A percentile compares a stretch with the other conserved stretches of the same genome.
phyloP scores from a whole-genome alignment of 441 rosid genomes.

The Breynia disticha region DNA sequence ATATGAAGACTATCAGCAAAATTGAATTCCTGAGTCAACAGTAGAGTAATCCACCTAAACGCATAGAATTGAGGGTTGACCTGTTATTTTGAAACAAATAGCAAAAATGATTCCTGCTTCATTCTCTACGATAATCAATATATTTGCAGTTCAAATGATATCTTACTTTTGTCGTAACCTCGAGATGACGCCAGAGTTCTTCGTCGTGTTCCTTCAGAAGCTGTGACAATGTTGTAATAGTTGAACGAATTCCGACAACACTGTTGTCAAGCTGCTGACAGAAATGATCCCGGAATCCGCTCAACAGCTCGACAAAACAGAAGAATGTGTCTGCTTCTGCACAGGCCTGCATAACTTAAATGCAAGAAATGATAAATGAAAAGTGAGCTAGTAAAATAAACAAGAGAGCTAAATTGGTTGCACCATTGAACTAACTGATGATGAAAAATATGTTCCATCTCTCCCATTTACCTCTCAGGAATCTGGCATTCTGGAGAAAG shows the following conservation, averaged over 20 bases:
- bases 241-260: slow-evolving; percentile 86
- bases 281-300: slow-evolving; percentile 93
- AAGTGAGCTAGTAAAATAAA: slow-evolving; percentile 3
- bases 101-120: too few species aligned
- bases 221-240: slow-evolving; percentile 74
- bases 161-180: slow-evolving; percentile 88
- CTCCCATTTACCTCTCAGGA: too few species aligned
- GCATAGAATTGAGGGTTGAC: slow-evolving; percentile 96
- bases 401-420: too few species aligned
- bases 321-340: slow-evolving; percentile 95
- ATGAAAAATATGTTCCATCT: too few species aligned
- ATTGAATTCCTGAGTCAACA: slow-evolving; percentile 89
- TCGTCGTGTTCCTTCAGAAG: slow-evolving; percentile 89
- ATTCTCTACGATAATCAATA: too few species aligned
- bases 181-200: slow-evolving; percentile 99
- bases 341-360: slow-evolving; percentile 46
- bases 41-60: slow-evolving; percentile 96
- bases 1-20: slow-evolving; percentile 82
- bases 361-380: slow-evolving; percentile 19
- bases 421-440: too few species aligned
- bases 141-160: not conserved
- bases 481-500: too few species aligned
- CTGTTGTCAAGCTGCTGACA: slow-evolving; percentile 99
- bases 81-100: slow-evolving; percentile 33
- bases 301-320: slow-evolving; percentile 84